Evolutionary conservation across 495 filamentous ascomycete genomes (phyloP).

Genomic region (Evansstolkia leycettana): DNA sequence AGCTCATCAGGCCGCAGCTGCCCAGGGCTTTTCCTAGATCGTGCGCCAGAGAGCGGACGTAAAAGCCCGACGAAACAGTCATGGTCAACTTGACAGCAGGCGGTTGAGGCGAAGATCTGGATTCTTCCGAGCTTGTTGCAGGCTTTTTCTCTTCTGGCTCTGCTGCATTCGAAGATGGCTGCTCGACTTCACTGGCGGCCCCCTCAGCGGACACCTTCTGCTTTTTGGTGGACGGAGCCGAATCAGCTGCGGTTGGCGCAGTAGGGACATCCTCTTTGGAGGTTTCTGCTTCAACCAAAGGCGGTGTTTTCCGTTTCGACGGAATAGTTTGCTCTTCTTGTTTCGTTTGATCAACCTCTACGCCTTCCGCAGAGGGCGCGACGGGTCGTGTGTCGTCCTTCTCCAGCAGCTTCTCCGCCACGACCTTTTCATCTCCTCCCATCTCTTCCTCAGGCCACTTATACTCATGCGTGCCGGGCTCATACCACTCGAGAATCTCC

Average conservation of each 20-base stretch:
- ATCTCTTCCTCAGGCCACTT: constrained; percentile 67
- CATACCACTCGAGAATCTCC: constrained; percentile 78
- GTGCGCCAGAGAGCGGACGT: constrained; percentile 86
- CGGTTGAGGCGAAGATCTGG: constrained; percentile 21
- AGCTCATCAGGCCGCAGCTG: constrained; percentile 77
- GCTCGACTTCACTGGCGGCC: constrained; percentile 3
- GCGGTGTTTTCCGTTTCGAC: constrained; percentile 22
- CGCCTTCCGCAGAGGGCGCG: constrained; percentile 10
- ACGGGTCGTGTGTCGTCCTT: constrained; percentile 19
- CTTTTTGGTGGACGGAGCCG: constrained; percentile 15
- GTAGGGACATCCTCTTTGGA: constrained; percentile 9
- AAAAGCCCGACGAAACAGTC: constrained; percentile 94
- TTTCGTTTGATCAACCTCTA: constrained; percentile 7
- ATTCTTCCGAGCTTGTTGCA: constrained; percentile 23
- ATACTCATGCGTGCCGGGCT: constrained; percentile 63
- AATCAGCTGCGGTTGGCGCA: constrained; percentile 1
- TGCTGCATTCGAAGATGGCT: constrained; percentile 2
- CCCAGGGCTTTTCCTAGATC: constrained; percentile 77
- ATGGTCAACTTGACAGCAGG: constrained; percentile 73
- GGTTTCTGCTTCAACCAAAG: constrained; percentile 14
- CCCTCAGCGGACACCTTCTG: constrained; percentile 22
- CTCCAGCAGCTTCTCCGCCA: constrained; percentile 56
- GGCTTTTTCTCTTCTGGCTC: background rate
- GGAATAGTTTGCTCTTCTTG: constrained; percentile 6
- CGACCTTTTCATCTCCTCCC: constrained; percentile 52